Evolutionary conservation across 305 asterid genomes (phyloP).

Genomic region (Andrographis paniculata): DNA sequence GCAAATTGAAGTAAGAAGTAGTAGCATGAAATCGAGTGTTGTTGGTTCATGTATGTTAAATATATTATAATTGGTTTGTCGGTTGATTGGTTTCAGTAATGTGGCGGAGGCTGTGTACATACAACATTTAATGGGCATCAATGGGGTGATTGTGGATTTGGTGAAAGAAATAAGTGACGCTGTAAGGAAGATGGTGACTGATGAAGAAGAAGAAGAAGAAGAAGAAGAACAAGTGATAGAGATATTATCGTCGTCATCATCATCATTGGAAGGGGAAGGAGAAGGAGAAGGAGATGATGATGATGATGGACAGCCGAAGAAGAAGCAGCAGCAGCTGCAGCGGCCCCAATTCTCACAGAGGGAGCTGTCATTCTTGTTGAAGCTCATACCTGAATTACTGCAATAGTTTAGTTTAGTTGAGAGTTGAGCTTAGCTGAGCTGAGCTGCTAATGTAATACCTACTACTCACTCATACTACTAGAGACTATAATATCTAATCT

Average conservation of each 20-base stretch:
- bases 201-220: slow-evolving; percentile 20
- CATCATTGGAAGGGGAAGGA: too few species aligned
- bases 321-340: slow-evolving; percentile 15
- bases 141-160: slow-evolving; percentile 86
- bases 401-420: slow-evolving; percentile 32
- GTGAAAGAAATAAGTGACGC: slow-evolving; percentile 63
- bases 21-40: background rate
- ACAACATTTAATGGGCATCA: slow-evolving; percentile 85
- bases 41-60: too few species aligned
- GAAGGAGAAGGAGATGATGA: background rate
- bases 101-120: slow-evolving; percentile 81
- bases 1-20: slow-evolving; percentile 68
- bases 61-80: background rate
- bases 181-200: slow-evolving; percentile 42
- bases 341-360: slow-evolving; percentile 64
- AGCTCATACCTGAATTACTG: slow-evolving; percentile 44
- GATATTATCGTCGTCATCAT: too few species aligned
- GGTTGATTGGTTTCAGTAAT: slow-evolving; percentile 29
- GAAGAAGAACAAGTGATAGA: too few species aligned
- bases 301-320: slow-evolving; percentile 30
- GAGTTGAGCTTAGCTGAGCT: too few species aligned
- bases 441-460: too few species aligned
- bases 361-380: slow-evolving; percentile 73
- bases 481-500: too few species aligned
- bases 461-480: too few species aligned